Conservation (phyloP, 768 basidiomycete species). For the Dentipellis fragilis region DNA sequence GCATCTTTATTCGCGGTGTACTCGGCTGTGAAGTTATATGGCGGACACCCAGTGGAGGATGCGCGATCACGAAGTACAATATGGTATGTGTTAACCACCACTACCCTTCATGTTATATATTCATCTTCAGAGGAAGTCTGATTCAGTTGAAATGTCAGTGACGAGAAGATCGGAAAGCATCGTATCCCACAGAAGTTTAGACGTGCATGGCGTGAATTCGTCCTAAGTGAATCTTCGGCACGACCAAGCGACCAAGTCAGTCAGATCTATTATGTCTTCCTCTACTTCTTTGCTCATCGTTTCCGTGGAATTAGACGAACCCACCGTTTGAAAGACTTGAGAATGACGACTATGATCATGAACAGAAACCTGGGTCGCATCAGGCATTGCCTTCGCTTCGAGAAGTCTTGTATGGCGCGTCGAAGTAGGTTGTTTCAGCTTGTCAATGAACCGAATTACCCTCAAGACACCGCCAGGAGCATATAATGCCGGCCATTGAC, state of each 20-base stretch:
- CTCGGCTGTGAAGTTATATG: slow-evolving; percentile 10
- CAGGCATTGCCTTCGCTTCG: too few relatives aligned
- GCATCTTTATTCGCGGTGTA: slow-evolving; percentile 13
- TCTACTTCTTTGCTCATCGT: background rate
- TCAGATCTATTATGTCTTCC: background rate
- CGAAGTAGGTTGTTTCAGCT: too few relatives aligned
- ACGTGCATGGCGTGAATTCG: slow-evolving; percentile 4
- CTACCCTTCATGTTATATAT: background rate
- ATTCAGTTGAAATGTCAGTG: background rate
- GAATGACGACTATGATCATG: too few relatives aligned
- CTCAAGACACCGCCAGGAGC: too few relatives aligned
- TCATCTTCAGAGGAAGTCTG: background rate
- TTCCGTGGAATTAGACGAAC: background rate
- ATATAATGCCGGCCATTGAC: too few relatives aligned
- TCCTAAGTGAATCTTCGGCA: background rate
- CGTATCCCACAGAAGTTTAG: slow-evolving; percentile 6
- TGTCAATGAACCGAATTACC: too few relatives aligned
- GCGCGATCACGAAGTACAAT: slow-evolving; percentile 8
- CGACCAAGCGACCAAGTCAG: background rate
- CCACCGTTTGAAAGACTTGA: too few relatives aligned
- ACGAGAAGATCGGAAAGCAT: slow-evolving; percentile 10
- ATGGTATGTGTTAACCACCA: slow-evolving; percentile 2
- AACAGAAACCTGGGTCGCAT: too few relatives aligned
- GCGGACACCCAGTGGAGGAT: slow-evolving; percentile 6
- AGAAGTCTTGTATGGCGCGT: too few relatives aligned